Base-by-base conservation (phyloP, 805 yeast species). In the Kockiozyma suomiensis region DNA sequence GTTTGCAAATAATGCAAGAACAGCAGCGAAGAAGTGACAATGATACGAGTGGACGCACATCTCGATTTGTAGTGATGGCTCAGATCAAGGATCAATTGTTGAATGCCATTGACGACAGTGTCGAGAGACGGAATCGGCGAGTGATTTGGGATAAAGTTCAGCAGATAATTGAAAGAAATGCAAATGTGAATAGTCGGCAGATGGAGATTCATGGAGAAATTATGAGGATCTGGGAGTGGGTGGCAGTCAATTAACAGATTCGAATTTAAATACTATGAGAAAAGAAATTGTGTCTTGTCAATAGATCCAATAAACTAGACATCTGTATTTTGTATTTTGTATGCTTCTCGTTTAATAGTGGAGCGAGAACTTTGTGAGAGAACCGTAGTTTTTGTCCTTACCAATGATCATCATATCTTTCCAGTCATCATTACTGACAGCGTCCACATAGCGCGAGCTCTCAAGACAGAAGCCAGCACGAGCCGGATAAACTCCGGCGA, bases 211-310 rank as follows among this genome's bases (percentile, higher is more conserved):
- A 86, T 68, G 96, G 96, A 6, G 96, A 89, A 64, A 87, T 89
- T 59, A 84, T 88, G 81, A 84, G 85, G 70, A 90, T 88, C 46
- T 87, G 94, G 88, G 87, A 87, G 68, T 89, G 96, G 96, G 80
- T 58, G 25, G 65, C 19, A 21, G 58, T 30, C 35, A 56, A 48
- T 15, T 49, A 30, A 23, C 4, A n/a, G n/a, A n/a, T n/a, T n/a
- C n/a, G n/a, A n/a, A n/a, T n/a, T n/a, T n/a, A n/a, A n/a, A n/a
- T n/a, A n/a, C 10, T 30, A 10, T 6, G 33, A 30, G 10, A 30
- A 30, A 30, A 7, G 10, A 30, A 10, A 30, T 6, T 6, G 10
- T 30, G 33, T 30, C 6, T 30, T 30, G 6, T 30, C 6, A 10
- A 30, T 30, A 10, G 33, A 30, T 7, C 6, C 33, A 30, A 30